These are phyloP conservation scores for Malus hybrid DNA, from an alignment of 331 rosid species.

Conservation along the genomic window DNA sequence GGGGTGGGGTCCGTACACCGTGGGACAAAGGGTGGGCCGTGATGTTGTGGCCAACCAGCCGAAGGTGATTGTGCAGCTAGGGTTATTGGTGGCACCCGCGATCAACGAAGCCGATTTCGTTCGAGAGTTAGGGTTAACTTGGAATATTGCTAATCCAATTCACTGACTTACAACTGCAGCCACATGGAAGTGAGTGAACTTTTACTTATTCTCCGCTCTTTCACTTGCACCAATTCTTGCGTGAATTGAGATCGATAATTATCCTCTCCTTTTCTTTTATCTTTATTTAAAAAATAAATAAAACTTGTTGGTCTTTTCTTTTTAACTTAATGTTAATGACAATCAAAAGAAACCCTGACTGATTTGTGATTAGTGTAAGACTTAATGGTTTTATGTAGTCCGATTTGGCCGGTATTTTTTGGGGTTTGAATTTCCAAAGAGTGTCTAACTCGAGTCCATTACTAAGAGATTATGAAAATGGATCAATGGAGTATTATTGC, in stretches of 20 bases:
- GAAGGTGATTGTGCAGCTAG: not conserved
- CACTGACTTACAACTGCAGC: too few relatives aligned
- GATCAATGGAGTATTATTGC: not conserved
- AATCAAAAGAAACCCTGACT: too few relatives aligned
- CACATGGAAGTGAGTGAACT: not conserved
- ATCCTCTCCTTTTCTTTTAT: not conserved
- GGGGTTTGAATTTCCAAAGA: too few relatives aligned
- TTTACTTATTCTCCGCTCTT: not conserved
- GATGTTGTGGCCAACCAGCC: conserved; percentile 13
- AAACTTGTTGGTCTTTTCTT: not conserved
- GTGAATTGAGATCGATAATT: not conserved
- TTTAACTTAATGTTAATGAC: not conserved
- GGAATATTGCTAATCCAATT: not conserved
- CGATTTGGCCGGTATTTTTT: too few relatives aligned
- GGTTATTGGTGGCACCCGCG: not conserved
- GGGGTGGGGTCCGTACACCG: not conserved
- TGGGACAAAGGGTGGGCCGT: conserved; percentile 13
- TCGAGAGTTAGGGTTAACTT: not conserved
- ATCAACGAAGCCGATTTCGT: not conserved
- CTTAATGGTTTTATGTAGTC: too few relatives aligned
- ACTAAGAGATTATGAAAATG: not conserved
- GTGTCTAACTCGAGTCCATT: not conserved
- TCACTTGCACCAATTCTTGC: not conserved
- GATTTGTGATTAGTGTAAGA: too few relatives aligned
- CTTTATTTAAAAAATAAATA: not conserved